Base-by-base conservation (phyloP, 306 rosid species). In the Castanopsis chinensis region DNA sequence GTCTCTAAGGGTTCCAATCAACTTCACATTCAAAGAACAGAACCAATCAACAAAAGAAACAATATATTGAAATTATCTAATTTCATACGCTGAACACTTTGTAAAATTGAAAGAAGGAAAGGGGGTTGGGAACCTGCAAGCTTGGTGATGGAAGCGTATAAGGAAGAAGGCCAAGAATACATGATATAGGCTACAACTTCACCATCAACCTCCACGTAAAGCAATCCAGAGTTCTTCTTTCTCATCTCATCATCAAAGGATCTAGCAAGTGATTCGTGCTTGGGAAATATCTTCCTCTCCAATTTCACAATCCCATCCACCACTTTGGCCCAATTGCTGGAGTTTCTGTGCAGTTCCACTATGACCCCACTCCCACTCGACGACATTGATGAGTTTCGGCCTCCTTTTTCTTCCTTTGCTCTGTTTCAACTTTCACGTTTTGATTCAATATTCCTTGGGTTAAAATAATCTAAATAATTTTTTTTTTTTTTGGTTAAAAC, bases 151-250 rank as follows among this genome's bases (percentile, higher is more conserved):
- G 86, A 84, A 72, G 97, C 97, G 83, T 13, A 87, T 73, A 92
- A 73, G 57, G 98, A 92, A 83, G 97, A 92, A 76, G 97, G 93
- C 94, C 93, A 88, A 15, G 97, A 91, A 75, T 83, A 92, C 97
- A 94, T 91, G 83, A 81, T 91, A 77, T 92, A 94, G 83, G 90
- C 97, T 4, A 80, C 89, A 75, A 94, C 86, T 78, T 89, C 78
- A 9, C 86, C 91, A 73, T 88, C 85, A 0, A 80, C 57, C 6
- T 85, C 86, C 57, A 87, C 58, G 78, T 88, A 94, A 72, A 92
- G 93, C 93, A 92, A 78, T 1, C 97, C 97, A 32, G 73, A 69
- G 83, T 92, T 94, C 82, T 88, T 91, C 87, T 91, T 92, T 81
- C 71, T 79, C 14, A 94, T 79, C 69, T 94, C 96, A 51, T 86